Evolutionary conservation across 2,329 filamentous ascomycete species (phyloP), one percentile per base, ranked within the genome.

Genomic region (Fusarium sp.): DNA sequence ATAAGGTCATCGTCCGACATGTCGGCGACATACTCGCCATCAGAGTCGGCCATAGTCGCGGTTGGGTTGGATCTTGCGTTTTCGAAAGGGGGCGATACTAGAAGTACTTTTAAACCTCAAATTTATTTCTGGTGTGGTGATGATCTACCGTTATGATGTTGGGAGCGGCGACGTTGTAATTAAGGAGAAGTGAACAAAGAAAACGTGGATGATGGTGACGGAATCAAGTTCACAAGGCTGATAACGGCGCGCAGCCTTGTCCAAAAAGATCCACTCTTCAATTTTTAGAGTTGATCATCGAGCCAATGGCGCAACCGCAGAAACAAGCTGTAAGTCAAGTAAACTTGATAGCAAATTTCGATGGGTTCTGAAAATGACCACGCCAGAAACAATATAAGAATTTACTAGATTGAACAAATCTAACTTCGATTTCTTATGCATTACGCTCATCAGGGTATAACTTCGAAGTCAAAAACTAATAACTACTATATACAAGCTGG

Each of bases 1-100:
- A 82, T 80, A 62, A 88, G 82, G 66, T 90, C 90, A 72, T 91
- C 89, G 71, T 90, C 89, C 23, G 88, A 90, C 76, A 84, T 82
- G 61, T 88, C 85, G 68, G 77, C 86, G 63, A 90, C 84, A 76
- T 88, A 92, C 69, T 92, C 90, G 77, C 87, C 90, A 75, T 92
- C 90, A 18, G 90, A 92, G 79, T 91, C 90, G 56, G 89, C 88
- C 90, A 92, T 92, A 67, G 63, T 65, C 47, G 20, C 15, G 11
- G n/a, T 11, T 43, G 4, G 4, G 20, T 51, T 23, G 11, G 9
- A 3, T 23, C 4, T 37, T 52, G 20, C 13, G 37, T 51, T 43
- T n/a, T 11, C 27, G 18, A 20, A 13, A 10, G 36, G 3, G 11
- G 18, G 21, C 29, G 43, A 17, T 14, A 9, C 8, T 14, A 18